Base-by-base conservation (phyloP, 2,329 filamentous ascomycete species). In the Immersiporthe knoxdaviesiana region DNA sequence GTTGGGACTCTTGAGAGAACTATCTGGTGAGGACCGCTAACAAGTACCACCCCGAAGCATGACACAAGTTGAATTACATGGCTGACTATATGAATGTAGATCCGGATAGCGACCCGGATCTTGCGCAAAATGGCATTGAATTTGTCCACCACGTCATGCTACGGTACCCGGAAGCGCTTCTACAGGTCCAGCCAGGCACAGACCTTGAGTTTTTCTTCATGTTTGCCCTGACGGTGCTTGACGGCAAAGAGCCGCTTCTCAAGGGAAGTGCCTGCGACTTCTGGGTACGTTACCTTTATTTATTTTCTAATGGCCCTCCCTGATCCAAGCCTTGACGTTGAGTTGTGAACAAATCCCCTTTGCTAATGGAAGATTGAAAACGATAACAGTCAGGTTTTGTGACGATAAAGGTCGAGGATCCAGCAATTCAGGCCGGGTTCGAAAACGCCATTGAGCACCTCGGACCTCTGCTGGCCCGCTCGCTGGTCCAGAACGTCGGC, bases 231-330 rank as follows among this genome's bases (percentile, higher is more conserved):
- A 86, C 88, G 73, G 89, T 92, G 10, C 80, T 97, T 8, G 85
- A 90, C 58, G 90, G 90, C 16, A 88, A 85, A 39, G 92, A 96
- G 70, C 89, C 91, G 0, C 81, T 97, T 12, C 91, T 92, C 0
- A 97, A 96, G 79, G 86, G 86, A 39, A 87, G 91, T 2, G 87
- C 92, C 1, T 87, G 90, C 11, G 88, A 91, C 37, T 92, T 97
- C 71, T 96, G 93, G 92, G 89, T 91, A 79, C 73, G 84, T 75
- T 4, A 47, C 27, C 12, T 14, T 2, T 14, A 12, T 44, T 44
- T 4, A 35, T 35, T 8, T 8, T 44, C 21, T 24, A 8, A 12
- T 16, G 11, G 0, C 18, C n/a, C n/a, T n/a, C n/a, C n/a, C n/a
- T n/a, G n/a, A n/a, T n/a, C n/a, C 7, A 35, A 8, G 11, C 32